A percentile compares a stretch with the other conserved stretches of the same genome.
Conservation (phyloP, 2,329 filamentous ascomycete species). For the Teratosphaeria viscida region DNA sequence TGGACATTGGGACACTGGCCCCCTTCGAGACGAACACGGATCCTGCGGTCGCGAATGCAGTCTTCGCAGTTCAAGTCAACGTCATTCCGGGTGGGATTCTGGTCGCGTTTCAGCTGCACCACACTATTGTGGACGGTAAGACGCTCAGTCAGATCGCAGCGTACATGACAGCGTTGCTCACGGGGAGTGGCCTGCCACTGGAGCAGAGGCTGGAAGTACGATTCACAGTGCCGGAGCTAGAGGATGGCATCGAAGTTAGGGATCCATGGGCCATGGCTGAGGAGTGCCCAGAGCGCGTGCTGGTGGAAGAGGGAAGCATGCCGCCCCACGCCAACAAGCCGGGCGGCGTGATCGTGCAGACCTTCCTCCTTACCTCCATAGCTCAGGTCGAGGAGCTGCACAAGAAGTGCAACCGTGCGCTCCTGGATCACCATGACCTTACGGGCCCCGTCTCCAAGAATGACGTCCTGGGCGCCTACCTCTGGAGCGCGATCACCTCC, state of each 20-base stretch:
- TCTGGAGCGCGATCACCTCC: background rate
- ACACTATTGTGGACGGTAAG: background rate
- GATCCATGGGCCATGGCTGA: background rate
- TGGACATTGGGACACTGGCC: background rate
- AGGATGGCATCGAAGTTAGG: background rate
- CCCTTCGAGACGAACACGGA: background rate
- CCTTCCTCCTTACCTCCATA: background rate
- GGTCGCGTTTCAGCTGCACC: background rate
- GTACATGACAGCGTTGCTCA: background rate
- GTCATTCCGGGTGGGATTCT: background rate
- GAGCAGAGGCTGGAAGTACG: background rate
- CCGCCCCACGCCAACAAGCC: background rate
- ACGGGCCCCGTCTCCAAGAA: background rate
- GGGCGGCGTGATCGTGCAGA: background rate
- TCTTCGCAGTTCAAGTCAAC: background rate
- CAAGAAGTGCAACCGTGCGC: background rate
- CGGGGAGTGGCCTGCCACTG: background rate
- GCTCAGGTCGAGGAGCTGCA: background rate
- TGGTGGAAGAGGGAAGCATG: background rate
- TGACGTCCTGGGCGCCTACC: background rate
- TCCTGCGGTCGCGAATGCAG: background rate
- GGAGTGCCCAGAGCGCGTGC: background rate
- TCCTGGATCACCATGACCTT: background rate
- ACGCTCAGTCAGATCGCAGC: background rate
- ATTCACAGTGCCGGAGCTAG: background rate